phyloP scores from a whole-genome alignment of 768 basidiomycete genomes.

The Rhodosporidiobolus sp. region DNA sequence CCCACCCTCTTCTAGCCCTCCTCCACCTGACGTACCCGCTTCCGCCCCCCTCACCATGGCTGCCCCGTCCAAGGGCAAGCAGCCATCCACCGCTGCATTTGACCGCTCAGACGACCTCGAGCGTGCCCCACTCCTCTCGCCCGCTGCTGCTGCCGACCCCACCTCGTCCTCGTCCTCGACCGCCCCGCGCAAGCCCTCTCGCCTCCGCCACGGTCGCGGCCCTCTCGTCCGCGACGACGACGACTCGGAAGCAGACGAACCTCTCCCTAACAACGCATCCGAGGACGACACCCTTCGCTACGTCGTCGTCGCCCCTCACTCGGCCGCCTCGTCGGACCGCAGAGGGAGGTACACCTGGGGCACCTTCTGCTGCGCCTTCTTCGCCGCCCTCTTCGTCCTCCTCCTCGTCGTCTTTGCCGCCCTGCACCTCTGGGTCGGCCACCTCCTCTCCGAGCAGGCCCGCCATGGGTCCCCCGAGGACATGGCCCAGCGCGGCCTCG shows the following conservation, averaged over 20 bases:
- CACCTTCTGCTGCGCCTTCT: constrained; percentile 19
- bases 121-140: constrained; percentile 10
- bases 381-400: constrained; percentile 15
- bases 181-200: neutral
- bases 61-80: constrained; percentile 22
- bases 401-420: constrained; percentile 20
- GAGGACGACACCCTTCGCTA: constrained; percentile 16
- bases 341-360: neutral
- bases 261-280: neutral
- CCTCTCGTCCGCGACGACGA: constrained; percentile 22
- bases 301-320: neutral
- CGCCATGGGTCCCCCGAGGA: constrained; percentile 18
- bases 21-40: too few relatives aligned
- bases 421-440: constrained; percentile 37
- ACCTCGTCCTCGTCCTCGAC: neutral
- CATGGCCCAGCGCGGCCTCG: constrained; percentile 22
- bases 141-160: neutral
- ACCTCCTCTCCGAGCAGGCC: constrained; percentile 31
- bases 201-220: constrained; percentile 24
- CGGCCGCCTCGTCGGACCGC: constrained; percentile 1
- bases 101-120: constrained; percentile 12
- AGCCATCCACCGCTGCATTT: neutral
- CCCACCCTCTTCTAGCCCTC: too few relatives aligned
- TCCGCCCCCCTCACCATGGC: too few relatives aligned
- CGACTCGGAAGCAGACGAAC: constrained; percentile 1